phyloP scores from a whole-genome alignment of 306 rosid genomes.

The peach (Prunus persica) region Prunus_persica_NCBIv2 NC_034009.1:8275501-8276000 shows the following conservation, averaged over 20 bases:
- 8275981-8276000: background rate
- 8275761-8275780: accelerated
- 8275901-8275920: background rate
- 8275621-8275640: background rate
- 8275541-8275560: background rate
- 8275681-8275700: background rate
- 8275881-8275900: background rate
- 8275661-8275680: background rate
- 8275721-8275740: background rate
- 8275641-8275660: background rate
- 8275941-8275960: conserved; percentile 20
- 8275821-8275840: accelerated
- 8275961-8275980: background rate
- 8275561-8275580: background rate
- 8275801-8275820: no score
- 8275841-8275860: no score
- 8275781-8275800: accelerated
- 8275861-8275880: no score
- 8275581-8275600: background rate
- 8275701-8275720: background rate
- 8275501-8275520: background rate
- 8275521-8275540: background rate
- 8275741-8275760: no score
- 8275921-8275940: background rate
- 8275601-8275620: background rate